A percentile compares a stretch with the other conserved stretches of the same genome.
phyloP scores from a whole-genome alignment of 768 basidiomycete genomes.

The Lactarius psammicola region DNA sequence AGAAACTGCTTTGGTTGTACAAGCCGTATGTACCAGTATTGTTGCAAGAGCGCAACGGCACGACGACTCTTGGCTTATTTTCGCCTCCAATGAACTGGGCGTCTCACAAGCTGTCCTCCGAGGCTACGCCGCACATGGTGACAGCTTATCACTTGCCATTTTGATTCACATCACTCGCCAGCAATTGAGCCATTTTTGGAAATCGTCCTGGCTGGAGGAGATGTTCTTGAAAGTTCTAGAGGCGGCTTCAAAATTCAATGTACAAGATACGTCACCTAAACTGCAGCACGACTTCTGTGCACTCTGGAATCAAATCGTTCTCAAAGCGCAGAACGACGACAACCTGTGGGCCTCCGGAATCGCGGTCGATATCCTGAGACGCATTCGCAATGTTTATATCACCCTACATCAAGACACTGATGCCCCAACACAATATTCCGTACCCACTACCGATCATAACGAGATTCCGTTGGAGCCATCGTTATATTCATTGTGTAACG shows the following conservation, averaged over 20 bases:
- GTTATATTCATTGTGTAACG: no score
- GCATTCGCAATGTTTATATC: no score
- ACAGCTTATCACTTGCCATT: neutral
- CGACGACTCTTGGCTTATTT: neutral
- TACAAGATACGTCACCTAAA: neutral
- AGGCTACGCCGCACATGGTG: neutral
- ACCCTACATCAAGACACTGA: no score
- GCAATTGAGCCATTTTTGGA: neutral
- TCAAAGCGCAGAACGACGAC: neutral
- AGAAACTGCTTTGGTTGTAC: neutral
- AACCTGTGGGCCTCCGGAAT: accelerated
- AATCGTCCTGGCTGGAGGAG: accelerated
- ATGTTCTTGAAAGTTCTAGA: neutral
- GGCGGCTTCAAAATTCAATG: neutral
- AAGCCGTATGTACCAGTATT: neutral
- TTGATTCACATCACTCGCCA: neutral
- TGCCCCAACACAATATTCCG: no score
- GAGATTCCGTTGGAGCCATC: accelerated
- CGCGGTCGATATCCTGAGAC: no score
- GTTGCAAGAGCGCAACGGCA: neutral
- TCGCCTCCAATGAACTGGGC: neutral
- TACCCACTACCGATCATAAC: no score
- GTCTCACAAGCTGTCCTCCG: neutral
- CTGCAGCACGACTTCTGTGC: neutral
- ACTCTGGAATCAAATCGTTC: neutral